Evolutionary conservation across 1,284 basidiomycete species (phyloP).

Genomic region (Papiliotrema nemorosa): DNA sequence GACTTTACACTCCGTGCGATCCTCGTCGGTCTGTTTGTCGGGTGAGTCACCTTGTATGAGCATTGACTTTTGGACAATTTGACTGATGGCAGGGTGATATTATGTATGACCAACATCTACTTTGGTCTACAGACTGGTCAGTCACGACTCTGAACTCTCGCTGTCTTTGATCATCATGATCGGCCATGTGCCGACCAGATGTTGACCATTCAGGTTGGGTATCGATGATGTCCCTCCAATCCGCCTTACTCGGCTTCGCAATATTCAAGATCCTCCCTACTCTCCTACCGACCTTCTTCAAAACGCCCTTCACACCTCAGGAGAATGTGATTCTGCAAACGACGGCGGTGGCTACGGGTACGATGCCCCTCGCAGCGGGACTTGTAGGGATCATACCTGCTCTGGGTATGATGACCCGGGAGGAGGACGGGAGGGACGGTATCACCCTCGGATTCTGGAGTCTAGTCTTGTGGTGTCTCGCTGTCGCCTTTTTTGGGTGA

Average conservation of each 20-base stretch:
- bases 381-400: constrained; percentile 94
- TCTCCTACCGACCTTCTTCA: constrained; percentile 53
- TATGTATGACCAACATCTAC: constrained; percentile 51
- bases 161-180: background rate
- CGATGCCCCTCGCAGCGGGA: constrained; percentile 87
- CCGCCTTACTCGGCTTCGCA: constrained; percentile 84
- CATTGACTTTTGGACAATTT: background rate
- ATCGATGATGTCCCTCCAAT: constrained; percentile 85
- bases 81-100: constrained; percentile 19
- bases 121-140: constrained; percentile 48
- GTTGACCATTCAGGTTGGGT: constrained; percentile 44
- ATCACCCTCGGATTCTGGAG: constrained; percentile 68
- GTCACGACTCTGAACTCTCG: constrained; percentile 3
- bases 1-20: constrained; percentile 48
- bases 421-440: constrained; percentile 70
- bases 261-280: constrained; percentile 62
- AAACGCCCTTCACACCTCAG: constrained; percentile 66
- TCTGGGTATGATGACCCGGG: constrained; percentile 68
- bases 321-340: constrained; percentile 94
- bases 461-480: constrained; percentile 66
- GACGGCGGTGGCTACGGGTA: constrained; percentile 81
- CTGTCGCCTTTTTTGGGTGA: constrained; percentile 85
- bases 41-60: constrained; percentile 15
- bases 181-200: background rate
- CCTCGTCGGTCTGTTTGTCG: constrained; percentile 43